These are phyloP conservation scores for Parathielavia appendiculata DNA, from an alignment of 495 filamentous ascomycete species.

Conservation along the genomic window DNA sequence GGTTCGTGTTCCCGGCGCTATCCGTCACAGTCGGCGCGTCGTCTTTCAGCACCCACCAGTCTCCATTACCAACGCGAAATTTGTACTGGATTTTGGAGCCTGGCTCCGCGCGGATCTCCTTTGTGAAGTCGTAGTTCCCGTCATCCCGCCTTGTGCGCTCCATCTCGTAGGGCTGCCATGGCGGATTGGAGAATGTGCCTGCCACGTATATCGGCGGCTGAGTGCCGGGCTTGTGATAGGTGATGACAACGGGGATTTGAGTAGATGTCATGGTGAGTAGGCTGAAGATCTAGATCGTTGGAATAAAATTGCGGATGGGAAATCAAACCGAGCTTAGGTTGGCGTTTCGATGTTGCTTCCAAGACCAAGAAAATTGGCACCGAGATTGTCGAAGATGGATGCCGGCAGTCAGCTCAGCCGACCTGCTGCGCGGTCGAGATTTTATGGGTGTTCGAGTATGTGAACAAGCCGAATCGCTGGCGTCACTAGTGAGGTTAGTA, in stretches of 20 bases:
- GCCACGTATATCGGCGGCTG: conserved; percentile 60
- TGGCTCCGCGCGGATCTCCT: conserved; percentile 43
- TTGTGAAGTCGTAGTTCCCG: conserved; percentile 41
- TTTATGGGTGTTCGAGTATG: too few species aligned
- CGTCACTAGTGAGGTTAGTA: background rate
- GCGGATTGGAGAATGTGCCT: conserved; percentile 58
- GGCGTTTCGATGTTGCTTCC: background rate
- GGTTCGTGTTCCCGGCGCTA: conserved; percentile 53
- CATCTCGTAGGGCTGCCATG: conserved; percentile 62
- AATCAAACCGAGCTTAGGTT: background rate
- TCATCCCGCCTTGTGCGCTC: conserved; percentile 39
- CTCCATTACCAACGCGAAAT: conserved; percentile 56
- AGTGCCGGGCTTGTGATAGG: conserved; percentile 51
- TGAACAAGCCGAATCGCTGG: too few species aligned
- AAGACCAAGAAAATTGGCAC: too few species aligned
- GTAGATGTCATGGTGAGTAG: conserved; percentile 35
- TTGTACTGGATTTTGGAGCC: conserved; percentile 61
- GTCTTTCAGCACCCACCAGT: conserved; percentile 64
- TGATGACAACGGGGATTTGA: conserved; percentile 48
- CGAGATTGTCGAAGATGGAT: too few species aligned
- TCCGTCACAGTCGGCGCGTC: conserved; percentile 50
- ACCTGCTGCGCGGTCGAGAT: too few species aligned
- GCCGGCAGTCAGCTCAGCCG: too few species aligned
- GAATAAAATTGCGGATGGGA: background rate
- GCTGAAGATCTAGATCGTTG: background rate